Conservation (phyloP, 2,329 filamentous ascomycete genomes). For the Blastomyces percursus region DNA sequence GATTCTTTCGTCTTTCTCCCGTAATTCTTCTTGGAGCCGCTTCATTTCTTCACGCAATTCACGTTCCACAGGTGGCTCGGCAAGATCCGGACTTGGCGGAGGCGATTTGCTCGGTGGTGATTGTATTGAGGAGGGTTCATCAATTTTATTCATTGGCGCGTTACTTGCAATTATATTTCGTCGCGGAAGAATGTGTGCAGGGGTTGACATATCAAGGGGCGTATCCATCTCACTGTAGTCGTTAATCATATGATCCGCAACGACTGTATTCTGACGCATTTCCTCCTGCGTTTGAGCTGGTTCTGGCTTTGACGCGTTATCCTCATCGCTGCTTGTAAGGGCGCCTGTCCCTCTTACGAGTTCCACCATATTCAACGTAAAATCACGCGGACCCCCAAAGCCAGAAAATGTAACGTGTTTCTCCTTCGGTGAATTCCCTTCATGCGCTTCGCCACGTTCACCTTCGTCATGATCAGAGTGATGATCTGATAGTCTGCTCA, state of each 20-base stretch:
- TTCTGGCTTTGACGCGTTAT: conserved; percentile 5
- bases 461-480: conserved; percentile 14
- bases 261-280: conserved; percentile 17
- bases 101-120: conserved; percentile 8
- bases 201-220: conserved; percentile 35
- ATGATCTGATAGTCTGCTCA: conserved; percentile 27
- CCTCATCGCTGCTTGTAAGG: conserved; percentile 10
- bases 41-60: conserved; percentile 24
- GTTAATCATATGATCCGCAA: conserved; percentile 24
- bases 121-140: conserved; percentile 20
- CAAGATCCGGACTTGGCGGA: background rate
- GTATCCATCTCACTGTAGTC: conserved; percentile 35
- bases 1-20: conserved; percentile 27
- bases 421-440: conserved; percentile 18
- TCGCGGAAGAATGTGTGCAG: conserved; percentile 29
- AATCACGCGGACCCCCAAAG: conserved; percentile 33
- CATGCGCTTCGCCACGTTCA: conserved; percentile 16
- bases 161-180: conserved; percentile 14
- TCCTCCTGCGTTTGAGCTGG: conserved; percentile 11
- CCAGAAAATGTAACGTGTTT: conserved; percentile 27
- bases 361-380: conserved; percentile 33
- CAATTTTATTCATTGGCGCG: conserved; percentile 28
- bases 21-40: conserved; percentile 23
- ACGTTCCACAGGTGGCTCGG: conserved; percentile 14
- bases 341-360: conserved; percentile 24